These are phyloP conservation scores for Wickerhamomyces mucosus DNA, from an alignment of 805 yeast genomes.

Conservation along the genomic window DNA sequence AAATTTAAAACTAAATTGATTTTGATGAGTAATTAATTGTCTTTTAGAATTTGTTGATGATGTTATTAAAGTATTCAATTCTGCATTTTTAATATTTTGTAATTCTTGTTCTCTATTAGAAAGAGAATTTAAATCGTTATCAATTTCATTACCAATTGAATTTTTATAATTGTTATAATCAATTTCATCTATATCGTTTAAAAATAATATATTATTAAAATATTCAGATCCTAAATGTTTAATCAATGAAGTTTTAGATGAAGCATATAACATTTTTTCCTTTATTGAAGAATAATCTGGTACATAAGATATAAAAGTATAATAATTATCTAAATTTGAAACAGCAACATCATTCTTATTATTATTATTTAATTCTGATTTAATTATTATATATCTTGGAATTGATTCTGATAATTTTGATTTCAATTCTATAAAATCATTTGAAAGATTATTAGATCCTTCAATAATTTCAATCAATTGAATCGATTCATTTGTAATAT, in stretches of 20 bases:
- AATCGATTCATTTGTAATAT: slow-evolving; percentile 27
- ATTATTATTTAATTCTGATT: no score
- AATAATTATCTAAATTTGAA: slow-evolving; percentile 6
- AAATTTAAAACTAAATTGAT: slow-evolving; percentile 19
- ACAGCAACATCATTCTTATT: no score
- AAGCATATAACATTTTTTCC: slow-evolving; percentile 88
- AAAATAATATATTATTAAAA: slow-evolving; percentile 24
- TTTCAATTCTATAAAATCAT: slow-evolving; percentile 22
- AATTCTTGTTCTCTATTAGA: slow-evolving; percentile 51
- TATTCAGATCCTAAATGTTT: slow-evolving; percentile 58
- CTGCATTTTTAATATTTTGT: slow-evolving; percentile 34
- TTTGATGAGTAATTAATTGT: slow-evolving; percentile 18
- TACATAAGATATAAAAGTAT: slow-evolving; percentile 67
- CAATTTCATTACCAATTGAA: slow-evolving; percentile 24
- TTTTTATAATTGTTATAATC: slow-evolving; percentile 38
- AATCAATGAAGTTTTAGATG: slow-evolving; percentile 69
- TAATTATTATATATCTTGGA: slow-evolving; percentile 43
- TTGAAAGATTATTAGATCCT: slow-evolving; percentile 27
- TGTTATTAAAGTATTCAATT: slow-evolving; percentile 25
- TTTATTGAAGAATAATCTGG: slow-evolving; percentile 82
- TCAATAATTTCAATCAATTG: slow-evolving; percentile 25
- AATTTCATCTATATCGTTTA: slow-evolving; percentile 26
- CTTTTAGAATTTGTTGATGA: slow-evolving; percentile 21
- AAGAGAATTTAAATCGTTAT: slow-evolving; percentile 16
- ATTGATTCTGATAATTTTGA: slow-evolving; percentile 24